Percentiles rank a stretch among this genome's conserved stretches.
Conservation (phyloP, 1,284 basidiomycete species). For the Neotropicomus parvogracilis region DNA sequence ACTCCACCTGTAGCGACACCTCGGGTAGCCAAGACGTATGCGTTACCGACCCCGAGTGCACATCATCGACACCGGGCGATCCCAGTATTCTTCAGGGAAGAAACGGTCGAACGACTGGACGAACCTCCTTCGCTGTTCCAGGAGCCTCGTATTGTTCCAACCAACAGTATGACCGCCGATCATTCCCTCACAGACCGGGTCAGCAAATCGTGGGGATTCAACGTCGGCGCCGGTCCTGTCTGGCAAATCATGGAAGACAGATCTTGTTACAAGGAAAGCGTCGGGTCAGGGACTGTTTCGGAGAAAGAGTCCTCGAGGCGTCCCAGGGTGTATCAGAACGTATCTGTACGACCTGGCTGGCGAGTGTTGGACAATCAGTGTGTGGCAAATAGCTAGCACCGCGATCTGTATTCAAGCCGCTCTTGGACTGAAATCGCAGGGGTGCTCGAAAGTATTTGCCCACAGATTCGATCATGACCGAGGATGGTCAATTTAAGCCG, state of each 20-base stretch:
- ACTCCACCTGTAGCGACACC: slow-evolving; percentile 23
- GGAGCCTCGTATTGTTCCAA: slow-evolving; percentile 23
- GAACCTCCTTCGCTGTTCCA: slow-evolving; percentile 41
- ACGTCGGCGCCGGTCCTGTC: slow-evolving; percentile 66
- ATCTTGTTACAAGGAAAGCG: slow-evolving; percentile 70
- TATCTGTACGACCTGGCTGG: slow-evolving; percentile 45
- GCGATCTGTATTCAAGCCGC: slow-evolving; percentile 4
- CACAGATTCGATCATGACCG: slow-evolving; percentile 41
- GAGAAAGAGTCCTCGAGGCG: slow-evolving; percentile 47
- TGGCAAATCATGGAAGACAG: slow-evolving; percentile 74
- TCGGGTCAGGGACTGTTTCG: slow-evolving; percentile 27
- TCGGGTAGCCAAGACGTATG: slow-evolving; percentile 47
- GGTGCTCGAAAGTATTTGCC: slow-evolving; percentile 58
- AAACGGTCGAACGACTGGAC: slow-evolving; percentile 54
- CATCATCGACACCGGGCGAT: slow-evolving; percentile 67
- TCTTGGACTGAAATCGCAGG: slow-evolving; percentile 35
- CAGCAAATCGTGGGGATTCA: slow-evolving; percentile 64
- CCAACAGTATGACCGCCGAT: slow-evolving; percentile 37
- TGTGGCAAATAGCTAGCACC: slow-evolving; percentile 28
- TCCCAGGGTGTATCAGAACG: slow-evolving; percentile 52
- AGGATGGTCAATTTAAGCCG: slow-evolving; percentile 45
- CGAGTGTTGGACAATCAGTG: slow-evolving; percentile 47
- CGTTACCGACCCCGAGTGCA: slow-evolving; percentile 54
- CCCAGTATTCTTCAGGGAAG: slow-evolving; percentile 49
- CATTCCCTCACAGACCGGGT: slow-evolving; percentile 35